A percentile compares a stretch with the other conserved stretches of the same genome.
These are phyloP conservation scores for Malus asiatica DNA, from an alignment of 306 rosid genomes.

Conservation along the genomic window DNA sequence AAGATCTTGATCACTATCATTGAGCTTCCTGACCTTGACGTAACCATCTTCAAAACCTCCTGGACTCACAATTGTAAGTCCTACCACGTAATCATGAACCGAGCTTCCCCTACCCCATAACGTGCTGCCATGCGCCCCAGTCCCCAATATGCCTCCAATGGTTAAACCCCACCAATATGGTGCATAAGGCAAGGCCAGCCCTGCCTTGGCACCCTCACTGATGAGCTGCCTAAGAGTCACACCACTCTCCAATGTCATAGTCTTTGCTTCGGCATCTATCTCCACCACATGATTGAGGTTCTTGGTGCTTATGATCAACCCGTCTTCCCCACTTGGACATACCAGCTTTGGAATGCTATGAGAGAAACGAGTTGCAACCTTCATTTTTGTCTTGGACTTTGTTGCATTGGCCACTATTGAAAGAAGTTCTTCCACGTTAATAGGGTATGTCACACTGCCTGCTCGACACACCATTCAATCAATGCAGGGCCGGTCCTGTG, in stretches of 20 bases:
- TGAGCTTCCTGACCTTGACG: constrained; percentile 38
- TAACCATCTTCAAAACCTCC: constrained; percentile 33
- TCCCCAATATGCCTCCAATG: constrained; percentile 62
- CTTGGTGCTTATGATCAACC: constrained; percentile 66
- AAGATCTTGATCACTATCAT: constrained; percentile 35
- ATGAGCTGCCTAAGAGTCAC: constrained; percentile 45
- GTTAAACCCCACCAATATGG: constrained; percentile 85
- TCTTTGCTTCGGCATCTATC: constrained; percentile 33
- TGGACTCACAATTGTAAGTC: constrained; percentile 44
- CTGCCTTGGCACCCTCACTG: constrained; percentile 37
- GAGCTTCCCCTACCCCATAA: constrained; percentile 63
- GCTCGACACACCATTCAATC: constrained; percentile 38
- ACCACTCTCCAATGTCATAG: constrained; percentile 50
- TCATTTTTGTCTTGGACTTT: constrained; percentile 27
- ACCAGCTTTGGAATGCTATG: constrained; percentile 72
- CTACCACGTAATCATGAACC: constrained; percentile 57
- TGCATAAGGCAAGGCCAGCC: constrained; percentile 50
- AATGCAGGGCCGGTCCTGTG: no score
- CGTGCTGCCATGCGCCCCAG: constrained; percentile 76
- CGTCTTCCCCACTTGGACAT: constrained; percentile 46
- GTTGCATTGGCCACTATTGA: constrained; percentile 42
- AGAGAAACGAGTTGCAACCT: constrained; percentile 45
- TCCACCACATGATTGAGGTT: constrained; percentile 30
- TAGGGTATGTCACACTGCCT: constrained; percentile 31
- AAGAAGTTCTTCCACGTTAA: constrained; percentile 38